Base-by-base conservation (phyloP, 1,284 basidiomycete genomes). In the Tausonia pullulans region DNA sequence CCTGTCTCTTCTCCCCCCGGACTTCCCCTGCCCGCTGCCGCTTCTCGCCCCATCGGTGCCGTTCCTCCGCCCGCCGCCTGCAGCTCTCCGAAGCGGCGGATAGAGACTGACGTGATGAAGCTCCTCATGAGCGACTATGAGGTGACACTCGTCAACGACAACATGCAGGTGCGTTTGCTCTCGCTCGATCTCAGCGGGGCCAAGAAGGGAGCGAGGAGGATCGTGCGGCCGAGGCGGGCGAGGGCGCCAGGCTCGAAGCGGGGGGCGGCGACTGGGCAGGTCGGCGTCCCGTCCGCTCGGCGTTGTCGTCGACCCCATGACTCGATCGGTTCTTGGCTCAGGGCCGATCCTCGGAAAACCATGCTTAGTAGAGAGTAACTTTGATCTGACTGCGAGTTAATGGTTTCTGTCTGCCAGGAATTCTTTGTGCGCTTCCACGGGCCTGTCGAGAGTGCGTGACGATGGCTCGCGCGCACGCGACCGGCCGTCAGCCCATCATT, bases 51-150 rank as follows among this genome's bases (percentile, higher is more conserved):
- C 10, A 7, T 50, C 10, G 13, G 56, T 49, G 2, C 13, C 13
- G 6, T 46, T 48, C 41, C 48, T 9, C 14, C 27, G 46, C 40
- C 56, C 7, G 41, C 48, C 27, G 9, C 66, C 53, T 73, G 82
- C 81, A 84, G 81, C 72, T 84, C 85, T 54, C 84, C 85, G 65
- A 97, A 93, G 78, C 88, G 95, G 69, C 87, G 95, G 67, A 95
- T 97, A 76, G 95, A 98, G 79, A 98, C 93, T 61, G 95, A 98
- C 81, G 93, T 98, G 65, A 97, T 98, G 93, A 98, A 97, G 81
- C 81, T 98, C 94, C 57, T 65, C 50, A 65, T 65, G 64, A 61
- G 59, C 46, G 93, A 96, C 78, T 94, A 91, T 76, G 90, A 98
- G 75, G 94, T 98, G 68, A 91, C 85, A 48, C 86, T 98, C 69